Evolutionary conservation across 2,329 filamentous ascomycete genomes (phyloP).

Genomic region (Ophiostoma sp.): DNA sequence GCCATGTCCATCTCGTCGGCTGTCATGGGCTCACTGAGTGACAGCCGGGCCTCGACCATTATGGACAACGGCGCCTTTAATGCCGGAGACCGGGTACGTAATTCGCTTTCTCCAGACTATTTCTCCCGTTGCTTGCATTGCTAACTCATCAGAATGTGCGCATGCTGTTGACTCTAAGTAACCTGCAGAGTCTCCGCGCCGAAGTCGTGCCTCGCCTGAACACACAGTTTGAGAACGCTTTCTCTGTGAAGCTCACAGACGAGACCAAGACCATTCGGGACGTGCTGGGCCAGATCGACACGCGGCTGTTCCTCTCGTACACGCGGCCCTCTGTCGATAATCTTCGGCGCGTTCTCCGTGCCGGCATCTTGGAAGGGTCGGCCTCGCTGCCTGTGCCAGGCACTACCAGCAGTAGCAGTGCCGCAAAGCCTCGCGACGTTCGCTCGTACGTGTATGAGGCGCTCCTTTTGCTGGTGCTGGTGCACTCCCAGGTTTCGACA

Average conservation of each 20-base stretch:
- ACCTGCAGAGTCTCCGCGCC: slow-evolving; percentile 75
- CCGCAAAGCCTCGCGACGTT: slow-evolving; percentile 61
- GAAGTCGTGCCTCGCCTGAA: slow-evolving; percentile 85
- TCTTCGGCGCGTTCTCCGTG: slow-evolving; percentile 63
- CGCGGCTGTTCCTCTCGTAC: slow-evolving; percentile 86
- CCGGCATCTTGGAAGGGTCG: slow-evolving; percentile 60
- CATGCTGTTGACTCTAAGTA: slow-evolving; percentile 89
- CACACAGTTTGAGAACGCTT: slow-evolving; percentile 85
- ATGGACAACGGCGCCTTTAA: slow-evolving; percentile 46
- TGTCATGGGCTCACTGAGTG: slow-evolving; percentile 20
- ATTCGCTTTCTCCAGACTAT: neutral
- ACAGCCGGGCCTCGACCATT: slow-evolving; percentile 33
- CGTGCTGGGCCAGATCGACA: slow-evolving; percentile 84
- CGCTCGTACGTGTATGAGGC: slow-evolving; percentile 85
- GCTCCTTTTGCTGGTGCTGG: slow-evolving; percentile 77
- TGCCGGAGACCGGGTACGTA: slow-evolving; percentile 51
- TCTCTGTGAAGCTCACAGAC: slow-evolving; percentile 89
- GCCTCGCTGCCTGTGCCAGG: neutral
- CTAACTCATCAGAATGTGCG: slow-evolving; percentile 64
- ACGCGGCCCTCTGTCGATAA: slow-evolving; percentile 67
- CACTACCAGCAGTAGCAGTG: slow-evolving; percentile 55
- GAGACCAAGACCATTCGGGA: slow-evolving; percentile 89
- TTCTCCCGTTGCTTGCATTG: neutral
- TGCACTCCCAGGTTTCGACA: slow-evolving; percentile 84
- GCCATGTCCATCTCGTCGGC: slow-evolving; percentile 19